Evolutionary conservation across 106 monocot genomes (phyloP), one percentile per base, ranked within the genome.

Genomic region (Apostasia shenzhenica): DNA sequence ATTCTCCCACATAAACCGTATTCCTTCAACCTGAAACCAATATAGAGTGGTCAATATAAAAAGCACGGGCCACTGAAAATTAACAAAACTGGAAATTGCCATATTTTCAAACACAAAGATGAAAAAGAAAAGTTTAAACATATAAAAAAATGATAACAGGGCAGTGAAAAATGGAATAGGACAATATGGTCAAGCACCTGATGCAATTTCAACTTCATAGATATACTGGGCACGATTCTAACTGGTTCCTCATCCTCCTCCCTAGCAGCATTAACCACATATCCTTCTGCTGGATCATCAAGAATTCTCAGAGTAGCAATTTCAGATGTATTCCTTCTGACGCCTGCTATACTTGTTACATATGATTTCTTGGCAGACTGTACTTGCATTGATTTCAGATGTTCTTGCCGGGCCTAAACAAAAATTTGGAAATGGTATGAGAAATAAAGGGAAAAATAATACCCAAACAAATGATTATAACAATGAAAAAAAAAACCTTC

Each of bases 1-100:
- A 73, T 97, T 97, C 67, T 97, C 88, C 97, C 97, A 97, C 97
- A 97, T 85, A 78, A 97, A 97, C 58, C 92, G 75, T 85, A 97
- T 83, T 47, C 97, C 97, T 40, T 75, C 75, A 75, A 65, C 65
- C 65, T 65, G 65, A 1, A 49, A 48, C 8, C 8, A 50, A 50
- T 50, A 50, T 50, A 5, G 8, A 50, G 8, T 50, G 8, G 45
- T 44, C 45, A 45, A 4, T 41, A 63, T 0, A 61, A 26, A 61
- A 41, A 7, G 42, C 42, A 61, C 12, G 61, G 45, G 43, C 45
- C 5, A 45, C 45, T 4, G 45, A 3, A 45, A 63, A 63, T 13
- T 63, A 43, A 63, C 45, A 13, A 61, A 45, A 45, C 26, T 26
- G 26, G 26, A 0, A 26, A 26, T 26, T 26, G 26, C 26, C 26